Percentiles rank a stretch among this genome's conserved stretches.
These are phyloP conservation scores for Vitis hybrid DNA, from an alignment of 177 flowering plant genomes.

Conservation along the genomic window DNA sequence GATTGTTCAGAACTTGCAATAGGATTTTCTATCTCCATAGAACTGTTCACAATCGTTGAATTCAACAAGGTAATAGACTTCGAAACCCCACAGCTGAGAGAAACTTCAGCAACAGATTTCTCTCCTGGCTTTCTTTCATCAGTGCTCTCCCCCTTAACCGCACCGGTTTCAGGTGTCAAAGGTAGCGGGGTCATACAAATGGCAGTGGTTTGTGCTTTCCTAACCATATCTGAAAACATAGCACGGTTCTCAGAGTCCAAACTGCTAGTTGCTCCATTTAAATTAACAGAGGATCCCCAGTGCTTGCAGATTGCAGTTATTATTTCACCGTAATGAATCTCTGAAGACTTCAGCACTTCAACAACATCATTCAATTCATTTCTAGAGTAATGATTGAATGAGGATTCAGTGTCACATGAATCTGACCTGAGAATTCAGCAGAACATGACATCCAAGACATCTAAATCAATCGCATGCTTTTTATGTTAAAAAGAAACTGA, in stretches of 20 bases:
- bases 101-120: constrained; percentile 11
- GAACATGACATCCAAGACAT: constrained; percentile 12
- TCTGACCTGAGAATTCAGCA: constrained; percentile 66
- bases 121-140: constrained; percentile 26
- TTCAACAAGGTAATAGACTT: constrained; percentile 22
- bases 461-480: neutral
- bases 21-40: constrained; percentile 22
- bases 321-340: constrained; percentile 40
- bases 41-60: constrained; percentile 13
- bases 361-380: constrained; percentile 60
- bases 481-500: too few species aligned
- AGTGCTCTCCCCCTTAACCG: constrained; percentile 19
- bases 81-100: constrained; percentile 19
- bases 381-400: constrained; percentile 53
- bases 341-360: constrained; percentile 58
- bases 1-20: constrained; percentile 45
- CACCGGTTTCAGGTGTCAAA: constrained; percentile 19
- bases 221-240: constrained; percentile 10
- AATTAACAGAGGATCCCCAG: constrained; percentile 45
- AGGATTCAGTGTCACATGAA: constrained; percentile 44
- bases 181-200: constrained; percentile 2
- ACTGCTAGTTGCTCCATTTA: constrained; percentile 24
- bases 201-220: constrained; percentile 18
- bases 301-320: constrained; percentile 53
- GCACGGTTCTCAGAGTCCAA: constrained; percentile 13